Evolutionary conservation across 352 stramenopile species (phyloP), one percentile per base, ranked within the genome.

Genomic region (Phytophthora agathidicida): DNA sequence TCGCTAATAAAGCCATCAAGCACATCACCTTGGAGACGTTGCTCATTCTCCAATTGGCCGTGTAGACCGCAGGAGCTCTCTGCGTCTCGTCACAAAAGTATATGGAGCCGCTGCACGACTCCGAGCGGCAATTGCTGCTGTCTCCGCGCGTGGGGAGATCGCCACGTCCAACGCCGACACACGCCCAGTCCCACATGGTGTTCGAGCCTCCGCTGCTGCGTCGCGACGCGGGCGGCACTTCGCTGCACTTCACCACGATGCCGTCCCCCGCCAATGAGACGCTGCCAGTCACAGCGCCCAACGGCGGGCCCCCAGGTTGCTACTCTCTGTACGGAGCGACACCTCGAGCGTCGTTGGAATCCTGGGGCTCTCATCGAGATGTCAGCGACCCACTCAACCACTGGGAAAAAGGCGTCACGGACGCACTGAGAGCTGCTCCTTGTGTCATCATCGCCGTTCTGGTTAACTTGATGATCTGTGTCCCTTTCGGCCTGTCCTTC

Each of bases 381-480:
- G 37, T 17, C 7, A 44, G 11, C 23, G 39, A 31, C 35, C 49
- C 71, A 26, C 58, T 56, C 43, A 45, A 51, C 56, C 41, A 33
- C 37, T 87, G 71, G 69, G 57, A 65, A 11, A 44, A 43, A 24
- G 27, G 30, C 8, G 45, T 70, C 3, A 71, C 60, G 7, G 69
- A 83, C 9, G 65, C 63, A 5, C 39, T 67, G 20, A 75, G 86
- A 22, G 75, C 77, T 7, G 46, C 62, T 20, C 81, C 83, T 0
- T 86, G 71, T 37, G 71, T 95, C 7, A 32, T 77, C 24, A 93
- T 95, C 47, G 86, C 81, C 23, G 80, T 88, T 38, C 55, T 89
- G 22, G 71, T 95, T 27, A 91, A 95, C 64, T 73, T 95, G 32
- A 95, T 95, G 86, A 90, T 95, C 51, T 93, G 77, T 56, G 84